Evolutionary conservation across 1,139 yeast genomes (phyloP).

Genomic region (Insectozyma bohioensis): DNA sequence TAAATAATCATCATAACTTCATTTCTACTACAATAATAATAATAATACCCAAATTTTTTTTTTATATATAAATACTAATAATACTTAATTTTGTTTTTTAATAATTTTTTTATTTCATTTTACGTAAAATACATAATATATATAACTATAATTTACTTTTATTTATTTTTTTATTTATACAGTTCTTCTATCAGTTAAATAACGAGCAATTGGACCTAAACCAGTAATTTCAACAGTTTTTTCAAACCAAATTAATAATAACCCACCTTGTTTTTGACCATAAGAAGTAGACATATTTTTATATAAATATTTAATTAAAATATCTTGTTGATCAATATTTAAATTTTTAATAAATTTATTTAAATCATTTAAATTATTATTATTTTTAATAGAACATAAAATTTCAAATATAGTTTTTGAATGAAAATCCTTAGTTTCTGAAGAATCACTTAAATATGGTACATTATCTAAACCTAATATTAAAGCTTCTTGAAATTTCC

Average conservation of each 20-base stretch:
- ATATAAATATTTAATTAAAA: slow-evolving; percentile 80
- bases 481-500: slow-evolving; percentile 70
- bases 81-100: no score
- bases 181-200: slow-evolving; percentile 80
- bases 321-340: slow-evolving; percentile 66
- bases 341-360: slow-evolving; percentile 58
- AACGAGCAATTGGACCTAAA: slow-evolving; percentile 85
- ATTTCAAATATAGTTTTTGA: slow-evolving; percentile 67
- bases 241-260: slow-evolving; percentile 87
- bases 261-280: slow-evolving; percentile 86
- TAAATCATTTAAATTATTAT: slow-evolving; percentile 55
- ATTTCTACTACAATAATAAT: no score
- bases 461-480: slow-evolving; percentile 64
- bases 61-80: no score
- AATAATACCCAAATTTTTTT: no score
- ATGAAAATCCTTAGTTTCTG: slow-evolving; percentile 47
- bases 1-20: neutral
- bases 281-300: slow-evolving; percentile 77
- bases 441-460: slow-evolving; percentile 70
- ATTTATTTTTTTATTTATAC: slow-evolving; percentile 42
- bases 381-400: slow-evolving; percentile 70
- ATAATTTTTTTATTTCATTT: no score
- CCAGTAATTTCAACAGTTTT: slow-evolving; percentile 84
- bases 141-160: no score
- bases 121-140: no score